A percentile compares a stretch with the other conserved stretches of the same genome.
Evolutionary conservation across 495 filamentous ascomycete genomes (phyloP).

Genomic region (Staphylotrichum tortipilum): DNA sequence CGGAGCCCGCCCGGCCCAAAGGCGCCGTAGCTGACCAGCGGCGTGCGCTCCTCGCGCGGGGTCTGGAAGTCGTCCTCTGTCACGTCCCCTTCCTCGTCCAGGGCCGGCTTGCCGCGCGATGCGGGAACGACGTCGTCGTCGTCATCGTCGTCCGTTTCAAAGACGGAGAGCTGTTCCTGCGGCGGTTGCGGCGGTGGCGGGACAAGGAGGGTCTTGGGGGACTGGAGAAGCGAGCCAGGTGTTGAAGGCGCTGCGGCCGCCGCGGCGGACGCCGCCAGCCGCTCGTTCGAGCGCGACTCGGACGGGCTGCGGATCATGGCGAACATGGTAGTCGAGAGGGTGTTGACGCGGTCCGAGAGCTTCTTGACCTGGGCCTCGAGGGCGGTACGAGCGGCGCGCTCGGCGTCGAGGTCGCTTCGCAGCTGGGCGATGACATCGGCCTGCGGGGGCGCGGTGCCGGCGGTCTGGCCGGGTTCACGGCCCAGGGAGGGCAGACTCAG

Average conservation of each 20-base stretch:
- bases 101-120: conserved; percentile 7
- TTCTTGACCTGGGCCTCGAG: conserved; percentile 45
- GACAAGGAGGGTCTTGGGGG: conserved; percentile 10
- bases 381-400: conserved; percentile 40
- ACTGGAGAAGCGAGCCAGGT: conserved; percentile 13
- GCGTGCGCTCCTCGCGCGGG: conserved; percentile 29
- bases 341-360: conserved; percentile 37
- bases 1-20: conserved; percentile 38
- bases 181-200: conserved; percentile 1
- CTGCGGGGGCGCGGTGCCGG: conserved; percentile 12
- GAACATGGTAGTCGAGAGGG: conserved; percentile 29
- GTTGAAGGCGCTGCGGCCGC: not conserved
- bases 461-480: conserved; percentile 19
- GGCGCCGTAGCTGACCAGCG: conserved; percentile 30
- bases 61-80: conserved; percentile 36
- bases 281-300: conserved; percentile 20
- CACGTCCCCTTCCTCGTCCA: conserved; percentile 20
- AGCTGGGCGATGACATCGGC: conserved; percentile 35
- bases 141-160: conserved; percentile 29
- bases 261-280: conserved; percentile 5
- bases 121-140: conserved; percentile 20
- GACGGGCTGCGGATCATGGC: conserved; percentile 27
- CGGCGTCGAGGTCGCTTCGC: conserved; percentile 40
- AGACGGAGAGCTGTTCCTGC: conserved; percentile 25
- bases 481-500: conserved; percentile 35